Percentiles rank a stretch among this genome's conserved stretches.
Conservation (phyloP, 169 alveolate genomes). For the Hepatocystis sp. region DNA sequence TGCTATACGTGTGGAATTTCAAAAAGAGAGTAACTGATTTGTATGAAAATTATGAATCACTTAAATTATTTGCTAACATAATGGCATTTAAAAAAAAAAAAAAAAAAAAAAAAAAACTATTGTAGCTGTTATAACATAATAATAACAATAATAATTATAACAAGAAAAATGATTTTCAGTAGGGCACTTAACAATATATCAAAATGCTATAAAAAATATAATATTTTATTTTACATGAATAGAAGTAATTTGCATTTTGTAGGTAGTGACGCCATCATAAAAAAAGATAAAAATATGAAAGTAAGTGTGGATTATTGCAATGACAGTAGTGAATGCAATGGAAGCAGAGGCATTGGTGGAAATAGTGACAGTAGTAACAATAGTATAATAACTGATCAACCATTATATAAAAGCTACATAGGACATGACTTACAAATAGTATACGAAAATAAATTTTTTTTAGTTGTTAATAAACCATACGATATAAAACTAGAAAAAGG, state of each 20-base stretch:
- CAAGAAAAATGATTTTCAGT: slow-evolving; percentile 40
- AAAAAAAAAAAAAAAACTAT: not conserved
- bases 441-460: slow-evolving; percentile 55
- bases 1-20: not conserved
- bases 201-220: slow-evolving; percentile 20
- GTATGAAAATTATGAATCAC: too few relatives aligned
- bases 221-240: not conserved
- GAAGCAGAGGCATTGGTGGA: too few relatives aligned
- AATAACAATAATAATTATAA: too few relatives aligned
- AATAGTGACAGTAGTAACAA: not conserved
- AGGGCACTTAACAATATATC: slow-evolving; percentile 12
- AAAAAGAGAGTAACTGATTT: not conserved
- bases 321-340: too few relatives aligned
- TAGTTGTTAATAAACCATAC: slow-evolving; percentile 68
- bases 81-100: slow-evolving; percentile 9
- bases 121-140: not conserved
- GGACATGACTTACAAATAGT: slow-evolving; percentile 51
- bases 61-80: too few relatives aligned
- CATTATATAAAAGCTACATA: slow-evolving; percentile 51
- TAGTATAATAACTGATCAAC: not conserved
- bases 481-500: slow-evolving; percentile 68
- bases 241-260: slow-evolving; percentile 4
- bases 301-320: too few relatives aligned
- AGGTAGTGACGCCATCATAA: not conserved
- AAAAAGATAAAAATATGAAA: slow-evolving; percentile 3